phyloP scores from a whole-genome alignment of 805 yeast species.

The Metschnikowia kofuensis region DNA sequence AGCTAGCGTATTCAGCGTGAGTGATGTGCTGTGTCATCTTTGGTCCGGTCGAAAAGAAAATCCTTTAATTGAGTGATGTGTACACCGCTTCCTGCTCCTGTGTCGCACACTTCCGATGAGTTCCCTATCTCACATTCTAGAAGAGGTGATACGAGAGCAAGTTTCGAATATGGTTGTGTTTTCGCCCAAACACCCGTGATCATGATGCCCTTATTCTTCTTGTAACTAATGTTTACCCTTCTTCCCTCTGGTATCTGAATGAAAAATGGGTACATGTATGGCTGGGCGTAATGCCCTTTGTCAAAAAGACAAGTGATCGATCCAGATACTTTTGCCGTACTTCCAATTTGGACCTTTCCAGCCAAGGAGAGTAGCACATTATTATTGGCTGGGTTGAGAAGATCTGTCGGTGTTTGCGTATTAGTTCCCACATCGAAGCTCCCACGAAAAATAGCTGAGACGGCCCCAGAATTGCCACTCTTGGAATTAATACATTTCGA shows the following conservation, averaged over 20 bases:
- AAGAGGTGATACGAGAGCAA: slow-evolving; percentile 11
- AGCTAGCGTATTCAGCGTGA: slow-evolving; percentile 77
- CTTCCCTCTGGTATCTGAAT: slow-evolving; percentile 14
- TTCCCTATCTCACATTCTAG: slow-evolving; percentile 16
- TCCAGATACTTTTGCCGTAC: slow-evolving; percentile 12
- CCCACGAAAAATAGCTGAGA: slow-evolving; percentile 9
- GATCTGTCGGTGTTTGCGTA: background rate
- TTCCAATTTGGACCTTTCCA: slow-evolving; percentile 6
- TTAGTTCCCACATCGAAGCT: slow-evolving; percentile 5
- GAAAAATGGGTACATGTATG: slow-evolving; percentile 14
- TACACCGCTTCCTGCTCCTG: slow-evolving; percentile 5
- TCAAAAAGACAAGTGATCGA: slow-evolving; percentile 11
- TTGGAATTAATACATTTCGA: slow-evolving; percentile 12
- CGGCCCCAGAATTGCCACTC: slow-evolving; percentile 11
- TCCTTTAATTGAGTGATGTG: slow-evolving; percentile 2
- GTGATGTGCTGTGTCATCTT: slow-evolving; percentile 9
- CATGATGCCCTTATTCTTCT: slow-evolving; percentile 7
- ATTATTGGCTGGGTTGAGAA: background rate
- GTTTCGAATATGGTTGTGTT: slow-evolving; percentile 8
- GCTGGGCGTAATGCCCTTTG: slow-evolving; percentile 14
- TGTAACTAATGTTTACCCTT: background rate
- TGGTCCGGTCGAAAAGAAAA: background rate
- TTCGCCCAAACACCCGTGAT: slow-evolving; percentile 11
- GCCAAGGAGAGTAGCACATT: slow-evolving; percentile 8
- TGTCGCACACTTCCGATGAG: slow-evolving; percentile 11